Conservation (phyloP, 2,329 filamentous ascomycete genomes). For the Penicillium sp. region DNA sequence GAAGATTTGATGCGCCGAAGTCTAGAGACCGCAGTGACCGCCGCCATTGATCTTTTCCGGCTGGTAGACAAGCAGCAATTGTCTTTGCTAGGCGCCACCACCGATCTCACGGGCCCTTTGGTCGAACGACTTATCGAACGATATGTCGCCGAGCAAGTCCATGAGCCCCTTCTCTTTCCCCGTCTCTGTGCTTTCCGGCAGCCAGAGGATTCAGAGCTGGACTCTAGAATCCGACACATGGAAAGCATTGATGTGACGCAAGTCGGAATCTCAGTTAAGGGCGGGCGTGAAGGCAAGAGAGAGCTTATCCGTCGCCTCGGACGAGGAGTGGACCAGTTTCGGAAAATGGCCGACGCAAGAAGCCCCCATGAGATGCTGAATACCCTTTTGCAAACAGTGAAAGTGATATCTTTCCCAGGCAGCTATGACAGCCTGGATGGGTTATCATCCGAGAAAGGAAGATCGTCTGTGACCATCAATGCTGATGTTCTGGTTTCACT, state of each 20-base stretch:
- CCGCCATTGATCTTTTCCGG: conserved; percentile 93
- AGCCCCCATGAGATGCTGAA: conserved; percentile 89
- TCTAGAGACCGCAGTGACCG: conserved; percentile 85
- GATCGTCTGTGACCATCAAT: conserved; percentile 64
- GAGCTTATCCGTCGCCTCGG: conserved; percentile 74
- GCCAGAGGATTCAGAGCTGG: conserved; percentile 80
- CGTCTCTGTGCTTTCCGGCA: conserved; percentile 74
- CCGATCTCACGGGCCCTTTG: conserved; percentile 84
- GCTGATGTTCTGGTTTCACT: conserved; percentile 92
- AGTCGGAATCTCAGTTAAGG: conserved; percentile 82
- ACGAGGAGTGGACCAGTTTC: conserved; percentile 82
- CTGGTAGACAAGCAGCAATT: conserved; percentile 93
- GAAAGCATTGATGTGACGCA: conserved; percentile 91
- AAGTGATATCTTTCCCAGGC: conserved; percentile 71
- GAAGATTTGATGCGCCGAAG: conserved; percentile 87
- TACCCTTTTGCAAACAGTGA: conserved; percentile 74
- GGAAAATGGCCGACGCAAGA: conserved; percentile 72
- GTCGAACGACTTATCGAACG: conserved; percentile 94
- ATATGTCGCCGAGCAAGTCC: conserved; percentile 89
- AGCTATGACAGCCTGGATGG: conserved; percentile 39
- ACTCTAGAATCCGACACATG: conserved; percentile 89
- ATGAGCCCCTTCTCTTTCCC: conserved; percentile 79
- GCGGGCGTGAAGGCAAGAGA: conserved; percentile 73
- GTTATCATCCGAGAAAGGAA: conserved; percentile 52
- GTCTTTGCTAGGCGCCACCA: conserved; percentile 85